Evolutionary conservation across 371 early-diverging fungal species (phyloP), one percentile per base, ranked within the genome.

Genomic region (Cladochytrium tenue): DNA sequence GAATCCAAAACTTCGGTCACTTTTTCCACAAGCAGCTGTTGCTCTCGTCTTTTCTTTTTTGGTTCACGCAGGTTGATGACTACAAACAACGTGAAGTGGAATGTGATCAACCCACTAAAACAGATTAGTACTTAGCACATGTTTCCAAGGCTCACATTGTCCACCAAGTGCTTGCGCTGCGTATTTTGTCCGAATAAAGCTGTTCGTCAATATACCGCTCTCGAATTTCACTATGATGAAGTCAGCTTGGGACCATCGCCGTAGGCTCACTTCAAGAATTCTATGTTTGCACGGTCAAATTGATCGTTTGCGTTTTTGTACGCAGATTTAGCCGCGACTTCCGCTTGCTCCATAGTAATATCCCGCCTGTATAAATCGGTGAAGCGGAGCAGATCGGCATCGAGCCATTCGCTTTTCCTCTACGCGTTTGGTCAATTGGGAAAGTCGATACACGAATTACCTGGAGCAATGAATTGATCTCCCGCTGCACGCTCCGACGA

Each of bases 181-280:
- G 90, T 57, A 97, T 95, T 81, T 97, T 95, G 83, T 97, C 97
- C 64, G 92, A 92, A 92, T 94, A 97, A n/a, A 95, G 81, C 73
- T 96, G 96, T 65, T 97, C 97, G 51, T 81, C 81, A n/a, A 81
- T 76, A 57, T 81, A 81, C 3, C 81, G 71, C 56, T 81, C 81
- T 1, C 81, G 69, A 36, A 81, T 76, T 52, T 77, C 77, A 55
- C 72, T 77, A 53, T 7, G 43, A 20, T 20, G 43, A 43, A 43
- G 7, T 43, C 20, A 4, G 17, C 25, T 13, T 27, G 27, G 36
- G 33, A 26, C 2, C 5, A 32, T 28, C 3, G 28, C 30, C 36
- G 7, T 50, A 28, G 5, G 20, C 20, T 55, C 56, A 72, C 72
- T 63, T 66, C 20, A 81, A 64, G 65, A 72, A 78, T 27, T 78